Evolutionary conservation across 805 yeast species (phyloP).

Genomic region (Ogataea glucozyma): DNA sequence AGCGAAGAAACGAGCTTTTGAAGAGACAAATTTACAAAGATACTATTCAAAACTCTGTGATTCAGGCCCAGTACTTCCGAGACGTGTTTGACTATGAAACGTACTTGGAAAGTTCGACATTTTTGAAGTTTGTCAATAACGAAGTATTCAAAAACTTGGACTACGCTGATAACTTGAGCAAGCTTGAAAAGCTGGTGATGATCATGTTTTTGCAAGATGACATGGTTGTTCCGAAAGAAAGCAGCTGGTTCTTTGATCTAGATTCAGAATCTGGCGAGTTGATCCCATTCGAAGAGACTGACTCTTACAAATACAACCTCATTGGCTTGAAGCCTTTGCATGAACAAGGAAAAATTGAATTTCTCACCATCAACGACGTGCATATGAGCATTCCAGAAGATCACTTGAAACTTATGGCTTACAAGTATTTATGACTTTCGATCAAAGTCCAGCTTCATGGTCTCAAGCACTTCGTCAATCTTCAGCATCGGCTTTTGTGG

Average conservation of each 20-base stretch:
- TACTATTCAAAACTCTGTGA: constrained; percentile 53
- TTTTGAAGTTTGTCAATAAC: constrained; percentile 67
- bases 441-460: background rate
- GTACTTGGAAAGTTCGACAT: constrained; percentile 57
- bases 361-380: constrained; percentile 50
- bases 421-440: constrained; percentile 42
- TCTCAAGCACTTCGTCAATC: background rate
- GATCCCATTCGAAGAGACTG: constrained; percentile 50
- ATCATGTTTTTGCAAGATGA: constrained; percentile 60
- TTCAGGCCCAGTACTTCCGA: constrained; percentile 79
- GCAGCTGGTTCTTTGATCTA: constrained; percentile 64
- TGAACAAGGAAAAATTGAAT: constrained; percentile 46
- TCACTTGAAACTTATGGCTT: constrained; percentile 46
- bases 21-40: constrained; percentile 61
- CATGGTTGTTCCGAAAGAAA: constrained; percentile 72
- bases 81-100: constrained; percentile 50
- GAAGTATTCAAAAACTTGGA: constrained; percentile 41
- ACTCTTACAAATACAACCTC: constrained; percentile 51
- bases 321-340: constrained; percentile 59
- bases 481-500: background rate
- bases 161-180: constrained; percentile 45
- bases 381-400: constrained; percentile 68
- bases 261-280: constrained; percentile 44
- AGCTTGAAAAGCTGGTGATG: constrained; percentile 56
- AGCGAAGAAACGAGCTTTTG: constrained; percentile 51